A percentile compares a stretch with the other conserved stretches of the same genome.
phyloP scores from a whole-genome alignment of 2,329 filamentous ascomycete species.

The Cladosporium colombiae region DNA sequence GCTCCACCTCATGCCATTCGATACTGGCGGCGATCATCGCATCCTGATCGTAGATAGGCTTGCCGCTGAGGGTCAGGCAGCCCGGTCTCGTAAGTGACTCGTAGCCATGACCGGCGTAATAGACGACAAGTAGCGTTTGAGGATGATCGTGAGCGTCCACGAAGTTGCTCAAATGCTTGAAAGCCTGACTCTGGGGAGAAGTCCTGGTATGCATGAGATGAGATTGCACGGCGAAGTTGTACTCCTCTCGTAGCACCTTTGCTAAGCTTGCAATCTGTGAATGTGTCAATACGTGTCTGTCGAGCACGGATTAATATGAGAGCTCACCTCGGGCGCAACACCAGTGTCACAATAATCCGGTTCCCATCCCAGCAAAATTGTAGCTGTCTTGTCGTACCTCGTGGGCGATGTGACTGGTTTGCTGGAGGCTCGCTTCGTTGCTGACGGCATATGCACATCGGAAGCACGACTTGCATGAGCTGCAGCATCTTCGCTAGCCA shows the following conservation, averaged over 20 bases:
- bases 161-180: slow-evolving; percentile 27
- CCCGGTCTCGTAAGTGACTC: neutral
- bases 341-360: neutral
- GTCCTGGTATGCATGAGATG: neutral
- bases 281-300: neutral
- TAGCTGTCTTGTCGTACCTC: neutral
- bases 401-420: too few relatives aligned
- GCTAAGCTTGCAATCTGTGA: neutral
- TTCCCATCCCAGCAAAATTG: neutral
- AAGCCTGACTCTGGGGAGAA: slow-evolving; percentile 24
- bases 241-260: neutral
- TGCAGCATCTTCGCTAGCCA: too few relatives aligned
- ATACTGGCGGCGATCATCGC: neutral
- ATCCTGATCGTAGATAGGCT: neutral
- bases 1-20: neutral
- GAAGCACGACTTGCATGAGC: too few relatives aligned
- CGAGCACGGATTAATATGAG: neutral
- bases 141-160: slow-evolving; percentile 26
- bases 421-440: too few relatives aligned
- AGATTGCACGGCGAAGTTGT: neutral
- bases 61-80: neutral
- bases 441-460: too few relatives aligned
- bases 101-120: slow-evolving; percentile 35
- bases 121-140: slow-evolving; percentile 32
- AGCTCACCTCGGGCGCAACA: neutral